phyloP scores from a whole-genome alignment of 768 basidiomycete genomes.

The Russula vinacea region DNA sequence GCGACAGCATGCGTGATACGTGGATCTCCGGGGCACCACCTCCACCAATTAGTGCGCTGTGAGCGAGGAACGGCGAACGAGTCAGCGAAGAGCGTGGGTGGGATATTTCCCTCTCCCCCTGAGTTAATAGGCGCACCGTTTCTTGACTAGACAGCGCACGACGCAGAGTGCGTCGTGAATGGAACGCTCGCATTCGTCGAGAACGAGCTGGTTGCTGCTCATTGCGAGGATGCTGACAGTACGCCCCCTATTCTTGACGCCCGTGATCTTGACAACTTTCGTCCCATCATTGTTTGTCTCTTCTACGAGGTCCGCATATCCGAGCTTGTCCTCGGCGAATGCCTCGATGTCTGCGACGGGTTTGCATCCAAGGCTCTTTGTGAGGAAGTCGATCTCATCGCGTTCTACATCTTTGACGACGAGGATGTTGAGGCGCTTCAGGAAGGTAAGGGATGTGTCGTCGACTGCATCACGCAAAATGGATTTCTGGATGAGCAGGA shows the following conservation, averaged over 20 bases:
- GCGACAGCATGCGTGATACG: slow-evolving; percentile 85
- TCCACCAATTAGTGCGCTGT: slow-evolving; percentile 87
- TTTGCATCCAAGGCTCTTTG: slow-evolving; percentile 90
- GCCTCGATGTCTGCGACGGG: slow-evolving; percentile 97
- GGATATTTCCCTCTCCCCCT: too few species aligned
- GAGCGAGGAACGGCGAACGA: background rate
- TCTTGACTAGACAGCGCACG: slow-evolving; percentile 96
- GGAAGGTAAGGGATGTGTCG: slow-evolving; percentile 94
- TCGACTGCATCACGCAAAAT: slow-evolving; percentile 99
- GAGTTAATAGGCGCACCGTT: slow-evolving; percentile 57
- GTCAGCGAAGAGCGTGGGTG: background rate
- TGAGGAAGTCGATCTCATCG: slow-evolving; percentile 96
- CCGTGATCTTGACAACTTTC: slow-evolving; percentile 92
- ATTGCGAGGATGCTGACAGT: slow-evolving; percentile 96
- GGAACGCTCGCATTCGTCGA: slow-evolving; percentile 96
- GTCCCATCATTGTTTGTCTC: slow-evolving; percentile 78
- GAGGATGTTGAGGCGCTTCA: slow-evolving; percentile 93
- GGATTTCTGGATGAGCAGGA: slow-evolving; percentile 97
- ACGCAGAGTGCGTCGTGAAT: slow-evolving; percentile 99
- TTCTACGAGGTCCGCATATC: slow-evolving; percentile 93
- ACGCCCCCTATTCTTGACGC: slow-evolving; percentile 89
- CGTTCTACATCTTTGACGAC: slow-evolving; percentile 97
- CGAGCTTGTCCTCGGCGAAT: slow-evolving; percentile 97
- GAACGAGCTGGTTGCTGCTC: slow-evolving; percentile 86
- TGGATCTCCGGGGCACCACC: slow-evolving; percentile 99